phyloP scores from a whole-genome alignment of 768 basidiomycete genomes.

The Russula compacta region DNA sequence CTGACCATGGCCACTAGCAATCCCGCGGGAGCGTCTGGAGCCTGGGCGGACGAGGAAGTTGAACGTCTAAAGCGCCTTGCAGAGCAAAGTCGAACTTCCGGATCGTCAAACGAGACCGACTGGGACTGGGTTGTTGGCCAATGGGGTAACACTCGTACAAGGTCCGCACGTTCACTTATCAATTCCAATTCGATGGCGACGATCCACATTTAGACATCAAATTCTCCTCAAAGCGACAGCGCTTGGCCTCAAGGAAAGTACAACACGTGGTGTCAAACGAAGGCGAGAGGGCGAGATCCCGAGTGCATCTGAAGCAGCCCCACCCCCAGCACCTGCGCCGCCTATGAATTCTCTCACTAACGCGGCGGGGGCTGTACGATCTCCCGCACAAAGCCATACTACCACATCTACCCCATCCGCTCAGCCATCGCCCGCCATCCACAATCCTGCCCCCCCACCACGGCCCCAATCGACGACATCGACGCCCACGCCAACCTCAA shows the following conservation, averaged over 20 bases:
- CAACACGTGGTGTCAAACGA: constrained; percentile 53
- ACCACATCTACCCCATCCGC: constrained; percentile 15
- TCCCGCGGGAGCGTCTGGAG: constrained; percentile 47
- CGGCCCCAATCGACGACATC: constrained; percentile 12
- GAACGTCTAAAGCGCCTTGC: constrained; percentile 59
- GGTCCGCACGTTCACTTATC: constrained; percentile 34
- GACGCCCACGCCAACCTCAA: constrained; percentile 11
- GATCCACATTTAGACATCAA: constrained; percentile 48
- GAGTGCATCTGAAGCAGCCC: constrained; percentile 1
- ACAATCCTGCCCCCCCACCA: constrained; percentile 6
- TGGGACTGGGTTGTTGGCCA: constrained; percentile 73
- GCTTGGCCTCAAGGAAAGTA: constrained; percentile 71
- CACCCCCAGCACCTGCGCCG: neutral
- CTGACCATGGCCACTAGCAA: constrained; percentile 16
- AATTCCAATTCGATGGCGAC: neutral
- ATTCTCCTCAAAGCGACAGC: constrained; percentile 74
- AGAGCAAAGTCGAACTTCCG: constrained; percentile 49
- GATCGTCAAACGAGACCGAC: constrained; percentile 45
- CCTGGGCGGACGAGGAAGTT: constrained; percentile 74
- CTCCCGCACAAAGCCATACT: constrained; percentile 17
- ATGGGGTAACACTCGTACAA: constrained; percentile 67
- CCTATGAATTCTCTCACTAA: constrained; percentile 12
- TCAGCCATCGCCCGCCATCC: constrained; percentile 19
- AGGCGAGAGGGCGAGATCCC: constrained; percentile 33
- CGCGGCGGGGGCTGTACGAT: constrained; percentile 6